These are phyloP conservation scores for Talaromyces liani DNA, from an alignment of 495 filamentous ascomycete species.

Conservation along the genomic window DNA sequence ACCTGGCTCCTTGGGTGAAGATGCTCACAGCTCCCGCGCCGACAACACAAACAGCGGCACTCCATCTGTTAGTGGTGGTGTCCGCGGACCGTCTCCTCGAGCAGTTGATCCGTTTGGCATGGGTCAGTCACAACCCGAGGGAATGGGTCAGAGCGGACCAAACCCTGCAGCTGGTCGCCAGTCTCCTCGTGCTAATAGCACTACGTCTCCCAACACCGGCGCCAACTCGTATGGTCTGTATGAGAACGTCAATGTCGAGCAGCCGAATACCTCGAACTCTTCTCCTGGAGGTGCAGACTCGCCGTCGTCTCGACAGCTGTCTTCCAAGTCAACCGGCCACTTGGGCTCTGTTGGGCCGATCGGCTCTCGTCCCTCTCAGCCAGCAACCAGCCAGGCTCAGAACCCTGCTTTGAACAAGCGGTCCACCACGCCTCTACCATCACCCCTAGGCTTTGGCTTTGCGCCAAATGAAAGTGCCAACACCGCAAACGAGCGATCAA, in stretches of 20 bases:
- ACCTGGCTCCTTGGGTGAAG: conserved; percentile 53
- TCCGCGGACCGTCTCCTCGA: conserved; percentile 52
- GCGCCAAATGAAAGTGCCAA: conserved; percentile 44
- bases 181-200: conserved; percentile 73
- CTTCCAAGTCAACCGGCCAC: conserved; percentile 44
- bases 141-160: conserved; percentile 26
- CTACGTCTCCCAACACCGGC: conserved; percentile 63
- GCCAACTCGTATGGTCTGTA: conserved; percentile 54
- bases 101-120: conserved; percentile 57
- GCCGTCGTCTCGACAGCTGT: conserved; percentile 57
- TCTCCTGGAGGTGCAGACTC: conserved; percentile 88
- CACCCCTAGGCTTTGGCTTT: conserved; percentile 73
- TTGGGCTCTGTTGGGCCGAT: conserved; percentile 78
- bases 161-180: conserved; percentile 38
- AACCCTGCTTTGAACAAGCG: conserved; percentile 76
- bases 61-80: conserved; percentile 40
- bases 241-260: conserved; percentile 56
- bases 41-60: conserved; percentile 51
- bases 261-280: conserved; percentile 80
- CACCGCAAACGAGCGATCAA: conserved; percentile 48
- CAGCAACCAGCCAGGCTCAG: conserved; percentile 35
- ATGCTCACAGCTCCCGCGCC: conserved; percentile 50
- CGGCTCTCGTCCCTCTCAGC: conserved; percentile 70
- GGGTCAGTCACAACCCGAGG: conserved; percentile 36
- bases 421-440: conserved; percentile 82